Base-by-base conservation (phyloP, 1,284 basidiomycete genomes). In the Grifola frondosa region DNA sequence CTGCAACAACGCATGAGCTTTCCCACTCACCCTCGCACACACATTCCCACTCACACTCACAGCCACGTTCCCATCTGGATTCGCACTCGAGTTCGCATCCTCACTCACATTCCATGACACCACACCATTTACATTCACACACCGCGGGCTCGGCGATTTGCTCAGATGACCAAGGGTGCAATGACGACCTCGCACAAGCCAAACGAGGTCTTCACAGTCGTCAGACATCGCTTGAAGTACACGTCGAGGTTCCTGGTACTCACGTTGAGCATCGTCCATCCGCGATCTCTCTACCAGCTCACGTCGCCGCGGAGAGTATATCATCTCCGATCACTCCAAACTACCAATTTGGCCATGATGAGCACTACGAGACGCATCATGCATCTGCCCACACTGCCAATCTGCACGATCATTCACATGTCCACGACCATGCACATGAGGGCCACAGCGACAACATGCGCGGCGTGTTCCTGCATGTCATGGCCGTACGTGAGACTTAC, bases 391-490 rank as follows among this genome's bases (percentile, higher is more conserved):
- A 77, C 51, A 62, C 60, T 20, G 75, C 78, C 2, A 78, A 80
- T 53, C 53, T 75, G 36, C 79, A 84, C 53, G 72, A 75, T 49
- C 80, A 83, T 53, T 64, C 62, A 1, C 72, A 77, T 55, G 60
- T 59, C 9, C 75, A 75, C 56, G 65, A 64, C 16, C 74, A 81
- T 41, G 68, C 73, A 17, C 81, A 89, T 58, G 86, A 87, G 65
- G 85, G 88, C 1, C 92, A 96, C 59, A 93, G 89, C 64, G 93
- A 99, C 67, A 99, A 99, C 64, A 99, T 99, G 97, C 88, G 94
- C 35, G 97, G 97, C n/a, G 94, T 99, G 11, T 99, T 99, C 64
- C 69, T 99, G 48, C 88, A 91, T 61, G 88, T 91, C 36, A 88
- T 91, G 87, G 88, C 88, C 37, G 91, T 92, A 64, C 59, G 84